Evolutionary conservation across 768 basidiomycete genomes (phyloP).

Genomic region (Russula virescens): DNA sequence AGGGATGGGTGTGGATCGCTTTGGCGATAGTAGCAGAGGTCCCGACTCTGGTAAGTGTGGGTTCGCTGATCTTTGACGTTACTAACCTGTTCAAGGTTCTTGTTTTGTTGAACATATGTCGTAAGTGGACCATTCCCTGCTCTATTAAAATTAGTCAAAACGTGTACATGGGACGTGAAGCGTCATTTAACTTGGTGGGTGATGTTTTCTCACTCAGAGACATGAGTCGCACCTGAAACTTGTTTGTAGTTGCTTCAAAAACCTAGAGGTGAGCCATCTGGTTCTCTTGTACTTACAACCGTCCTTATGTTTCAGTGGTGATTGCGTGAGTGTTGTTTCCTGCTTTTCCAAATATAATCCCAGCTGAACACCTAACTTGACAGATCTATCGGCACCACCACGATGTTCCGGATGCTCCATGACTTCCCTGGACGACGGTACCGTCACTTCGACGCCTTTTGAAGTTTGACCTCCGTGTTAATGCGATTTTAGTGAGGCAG

Average conservation of each 20-base stretch:
- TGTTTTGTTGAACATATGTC: not conserved
- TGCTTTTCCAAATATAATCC: not conserved
- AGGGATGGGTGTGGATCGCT: slow-evolving; percentile 18
- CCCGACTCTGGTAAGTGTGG: slow-evolving; percentile 1
- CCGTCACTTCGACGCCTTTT: not conserved
- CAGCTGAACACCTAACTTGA: too few relatives aligned
- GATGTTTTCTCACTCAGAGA: not conserved
- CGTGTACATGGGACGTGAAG: not conserved
- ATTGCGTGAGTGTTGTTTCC: slow-evolving; percentile 5
- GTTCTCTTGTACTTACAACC: not conserved
- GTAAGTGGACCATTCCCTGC: not conserved
- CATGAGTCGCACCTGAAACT: not conserved
- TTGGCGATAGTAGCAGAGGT: slow-evolving; percentile 12
- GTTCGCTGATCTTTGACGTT: too few relatives aligned
- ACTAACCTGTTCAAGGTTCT: not conserved
- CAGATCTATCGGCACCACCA: slow-evolving; percentile 4
- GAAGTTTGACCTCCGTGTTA: too few relatives aligned
- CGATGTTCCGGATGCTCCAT: slow-evolving; percentile 8
- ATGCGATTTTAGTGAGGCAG: not conserved
- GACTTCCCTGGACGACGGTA: not conserved
- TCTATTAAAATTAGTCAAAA: not conserved
- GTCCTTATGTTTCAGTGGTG: not conserved
- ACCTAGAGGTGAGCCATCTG: slow-evolving; percentile 9
- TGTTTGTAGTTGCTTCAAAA: slow-evolving; percentile 2
- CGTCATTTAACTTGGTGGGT: slow-evolving; percentile 4